A percentile compares a stretch with the other conserved stretches of the same genome.
phyloP scores from a whole-genome alignment of 2,329 filamentous ascomycete genomes.

The Neonectria ditissima region DNA sequence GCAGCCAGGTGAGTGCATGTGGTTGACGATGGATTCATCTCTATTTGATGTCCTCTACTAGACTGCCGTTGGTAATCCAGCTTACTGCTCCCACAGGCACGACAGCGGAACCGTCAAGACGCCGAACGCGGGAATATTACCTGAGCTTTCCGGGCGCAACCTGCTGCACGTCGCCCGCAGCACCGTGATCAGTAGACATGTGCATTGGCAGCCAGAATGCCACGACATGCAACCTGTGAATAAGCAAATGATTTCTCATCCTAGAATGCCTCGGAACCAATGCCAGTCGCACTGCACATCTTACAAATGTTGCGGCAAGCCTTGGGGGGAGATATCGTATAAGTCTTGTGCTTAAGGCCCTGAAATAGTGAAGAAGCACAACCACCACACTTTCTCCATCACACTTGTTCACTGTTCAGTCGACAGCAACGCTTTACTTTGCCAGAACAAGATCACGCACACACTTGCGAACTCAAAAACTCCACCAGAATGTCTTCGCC shows the following conservation, averaged over 20 bases:
- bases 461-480: too few species aligned
- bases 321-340: too few species aligned
- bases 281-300: background rate
- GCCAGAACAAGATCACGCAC: background rate
- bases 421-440: background rate
- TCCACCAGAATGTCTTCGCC: conserved; percentile 12
- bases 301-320: too few species aligned
- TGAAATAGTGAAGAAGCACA: background rate
- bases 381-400: background rate
- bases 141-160: background rate
- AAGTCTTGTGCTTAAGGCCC: background rate
- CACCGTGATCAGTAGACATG: background rate
- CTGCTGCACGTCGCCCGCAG: background rate
- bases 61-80: too few species aligned
- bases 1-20: too few species aligned
- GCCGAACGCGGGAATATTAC: background rate
- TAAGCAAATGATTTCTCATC: background rate
- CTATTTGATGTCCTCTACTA: too few species aligned
- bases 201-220: too few species aligned
- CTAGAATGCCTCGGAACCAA: background rate
- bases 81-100: background rate
- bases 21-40: too few species aligned
- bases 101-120: background rate
- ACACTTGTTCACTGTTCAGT: background rate
- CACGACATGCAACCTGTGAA: too few species aligned